Evolutionary conservation across 2,329 filamentous ascomycete species (phyloP), one percentile per base, ranked within the genome.

Genomic region (Ophiostoma perfectum): DNA sequence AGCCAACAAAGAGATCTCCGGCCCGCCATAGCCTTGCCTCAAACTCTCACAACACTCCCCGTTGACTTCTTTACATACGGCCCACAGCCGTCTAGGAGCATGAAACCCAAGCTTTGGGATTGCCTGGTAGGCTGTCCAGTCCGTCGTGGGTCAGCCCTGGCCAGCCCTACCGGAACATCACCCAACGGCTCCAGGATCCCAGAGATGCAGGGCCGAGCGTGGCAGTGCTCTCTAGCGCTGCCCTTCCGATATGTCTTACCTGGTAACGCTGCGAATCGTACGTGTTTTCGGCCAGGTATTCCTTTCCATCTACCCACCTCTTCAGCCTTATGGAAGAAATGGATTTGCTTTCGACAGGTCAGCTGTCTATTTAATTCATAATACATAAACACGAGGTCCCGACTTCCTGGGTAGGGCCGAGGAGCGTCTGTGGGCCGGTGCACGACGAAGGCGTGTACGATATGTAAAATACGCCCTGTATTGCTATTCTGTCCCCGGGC

Each of bases 181-280:
- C 39, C 14, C 58, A 60, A 62, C 66, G 11, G 49, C 39, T 41
- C 39, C 60, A 42, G 27, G 67, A 60, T 60, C 64, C 66, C 63
- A 68, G 58, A 68, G 68, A 70, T 74, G 73, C 73, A 73, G 69
- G 39, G 65, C 67, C 70, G 67, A 74, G 70, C 64, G 74, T 74
- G 74, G 74, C 74, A 73, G 74, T 75, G 74, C 72, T 72, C 64
- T 70, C 66, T 74, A 74, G 72, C 71, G 73, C 42, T 65, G 47
- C 47, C 49, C 27, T 67, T 18, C 9, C 14, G 1, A 18, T 49
- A 27, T 38, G 9, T 44, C 38, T 41, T 62, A 41, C 58, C 58
- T 63, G 36, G 38, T 62, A 18, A 11, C 18, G 18, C 27, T 38
- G 55, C 27, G 18, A 60, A 60, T 60, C 27, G 18, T 9, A 55